phyloP scores from a whole-genome alignment of 495 filamentous ascomycete genomes.

The Trichoderma virens region DNA sequence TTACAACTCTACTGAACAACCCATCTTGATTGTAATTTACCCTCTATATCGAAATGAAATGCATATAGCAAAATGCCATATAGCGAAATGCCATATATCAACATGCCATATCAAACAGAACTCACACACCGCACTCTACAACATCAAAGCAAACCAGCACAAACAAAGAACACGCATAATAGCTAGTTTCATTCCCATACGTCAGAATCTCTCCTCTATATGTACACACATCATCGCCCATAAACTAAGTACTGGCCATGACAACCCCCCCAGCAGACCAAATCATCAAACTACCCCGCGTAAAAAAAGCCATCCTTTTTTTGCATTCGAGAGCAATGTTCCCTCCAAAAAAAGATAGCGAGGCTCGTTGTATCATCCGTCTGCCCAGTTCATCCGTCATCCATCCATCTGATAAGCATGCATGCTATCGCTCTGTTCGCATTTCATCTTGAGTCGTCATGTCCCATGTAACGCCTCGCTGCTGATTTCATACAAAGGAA shows the following conservation, averaged over 20 bases:
- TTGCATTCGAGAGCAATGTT: too few species aligned
- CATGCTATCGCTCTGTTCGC: neutral
- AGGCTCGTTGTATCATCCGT: neutral
- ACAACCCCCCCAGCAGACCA: neutral
- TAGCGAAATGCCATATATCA: neutral
- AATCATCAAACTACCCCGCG: neutral
- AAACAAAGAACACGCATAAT: neutral
- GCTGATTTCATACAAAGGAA: neutral
- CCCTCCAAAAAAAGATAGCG: neutral
- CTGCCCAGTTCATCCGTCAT: neutral
- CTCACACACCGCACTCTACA: too few species aligned
- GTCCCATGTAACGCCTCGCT: slow-evolving; percentile 8
- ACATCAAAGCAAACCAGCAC: too few species aligned
- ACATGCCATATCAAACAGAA: neutral
- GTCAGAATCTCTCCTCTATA: neutral
- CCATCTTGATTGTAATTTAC: too few species aligned
- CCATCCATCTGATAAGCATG: neutral
- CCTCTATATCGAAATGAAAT: too few species aligned
- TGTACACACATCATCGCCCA: neutral
- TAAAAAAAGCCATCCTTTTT: too few species aligned
- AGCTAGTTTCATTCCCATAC: neutral
- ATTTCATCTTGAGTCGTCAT: neutral
- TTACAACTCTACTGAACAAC: too few species aligned
- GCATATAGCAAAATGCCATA: neutral
- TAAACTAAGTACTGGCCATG: neutral